These are phyloP conservation scores for Pseudoscleropodium purum DNA, from an alignment of 225 moss, liverwort and hornwort genomes.

Conservation along the genomic window DNA sequence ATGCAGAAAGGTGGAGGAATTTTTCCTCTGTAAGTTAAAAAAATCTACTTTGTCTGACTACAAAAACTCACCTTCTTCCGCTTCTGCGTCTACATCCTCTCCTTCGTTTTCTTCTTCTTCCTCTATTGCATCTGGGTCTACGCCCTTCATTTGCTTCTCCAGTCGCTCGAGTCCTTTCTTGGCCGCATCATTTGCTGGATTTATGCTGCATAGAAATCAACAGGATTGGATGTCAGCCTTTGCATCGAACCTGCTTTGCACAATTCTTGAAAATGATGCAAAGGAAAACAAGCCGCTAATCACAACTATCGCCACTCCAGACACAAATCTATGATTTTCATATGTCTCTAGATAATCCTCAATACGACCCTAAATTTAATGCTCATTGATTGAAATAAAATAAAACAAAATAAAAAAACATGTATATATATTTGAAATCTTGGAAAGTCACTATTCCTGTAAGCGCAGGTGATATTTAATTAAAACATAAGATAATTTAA, in stretches of 20 bases:
- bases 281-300: not conserved
- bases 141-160: slow-evolving; percentile 89
- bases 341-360: not conserved
- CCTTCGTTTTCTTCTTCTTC: slow-evolving; percentile 88
- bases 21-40: not conserved
- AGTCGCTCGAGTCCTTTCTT: slow-evolving; percentile 81
- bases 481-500: not conserved
- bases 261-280: not conserved
- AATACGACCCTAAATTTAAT: not conserved
- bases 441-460: not conserved
- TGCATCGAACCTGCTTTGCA: not conserved
- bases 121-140: slow-evolving; percentile 78
- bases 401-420: too few relatives aligned
- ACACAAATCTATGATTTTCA: not conserved
- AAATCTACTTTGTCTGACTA: slow-evolving; percentile 10
- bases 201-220: slow-evolving; percentile 49
- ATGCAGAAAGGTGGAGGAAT: not conserved
- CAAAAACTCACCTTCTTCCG: slow-evolving; percentile 83
- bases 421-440: not conserved
- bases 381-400: not conserved
- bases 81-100: slow-evolving; percentile 80
- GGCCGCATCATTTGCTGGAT: slow-evolving; percentile 72
- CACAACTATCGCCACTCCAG: not conserved
- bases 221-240: not conserved
- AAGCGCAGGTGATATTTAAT: not conserved